Base-by-base conservation (phyloP, 1,139 yeast genomes). In the Magnusiomyces fungicola region DNA sequence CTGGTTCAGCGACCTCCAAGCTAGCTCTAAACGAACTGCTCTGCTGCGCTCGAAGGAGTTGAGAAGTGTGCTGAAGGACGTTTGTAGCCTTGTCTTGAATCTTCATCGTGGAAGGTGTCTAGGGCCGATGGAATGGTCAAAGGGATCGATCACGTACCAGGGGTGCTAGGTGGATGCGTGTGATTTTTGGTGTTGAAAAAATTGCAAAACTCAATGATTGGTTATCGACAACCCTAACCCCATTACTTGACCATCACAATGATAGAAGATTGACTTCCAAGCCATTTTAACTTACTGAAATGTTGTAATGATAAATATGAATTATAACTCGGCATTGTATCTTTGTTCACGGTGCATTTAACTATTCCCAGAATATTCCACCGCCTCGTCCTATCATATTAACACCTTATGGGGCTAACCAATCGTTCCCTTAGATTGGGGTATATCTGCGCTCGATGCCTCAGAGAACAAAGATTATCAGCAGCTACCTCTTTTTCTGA, bases 21-120 rank as follows among this genome's bases (percentile, higher is more conserved):
- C 55, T 51, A 22, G 53, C 46, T 30, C 50, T 33, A 37, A 59
- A 54, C 40, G 59, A 56, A 2, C 63, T 55, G 3, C 61, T 58
- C 30, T 43, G 34, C 3, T 92, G 90, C 0, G 84, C 74, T 57
- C 73, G 74, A 56, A 87, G 69, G 59, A 79, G 80, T 48, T 83
- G 81, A 1, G 94, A 81, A 0, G 95, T 84, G 60, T 89, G 77
- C 63, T 83, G 86, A 47, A 88, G 75, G 19, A 89, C 86, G 52
- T 78, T 76, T 38, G 80, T 73, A 27, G 95, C 94, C 55, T 76
- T 73, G 21, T 75, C 74, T 61, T 83, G 88, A 52, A 81, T 72
- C 72, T 79, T 82, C 92, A 84, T 83, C 48, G 19, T 52, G 46
- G 23, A 4, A 18, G 16, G 38, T 19, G 23, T 34, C 7, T 7